Percentiles rank a stretch among this genome's conserved stretches.
Conservation (phyloP, 768 basidiomycete species). For the Lyophyllum semitale region DNA sequence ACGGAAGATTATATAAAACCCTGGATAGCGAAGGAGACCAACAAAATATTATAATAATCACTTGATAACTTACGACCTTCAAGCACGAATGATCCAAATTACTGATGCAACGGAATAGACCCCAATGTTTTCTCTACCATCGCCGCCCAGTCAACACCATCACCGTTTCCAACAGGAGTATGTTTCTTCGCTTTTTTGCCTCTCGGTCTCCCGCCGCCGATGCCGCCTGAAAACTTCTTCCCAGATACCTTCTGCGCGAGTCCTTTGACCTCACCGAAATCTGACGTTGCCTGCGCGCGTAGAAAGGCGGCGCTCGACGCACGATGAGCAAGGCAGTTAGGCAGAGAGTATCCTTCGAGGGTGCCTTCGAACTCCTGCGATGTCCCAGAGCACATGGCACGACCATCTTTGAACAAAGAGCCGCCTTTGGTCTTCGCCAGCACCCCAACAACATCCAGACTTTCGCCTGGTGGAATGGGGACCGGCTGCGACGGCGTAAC, state of each 20-base stretch:
- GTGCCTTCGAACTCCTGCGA: conserved; percentile 26
- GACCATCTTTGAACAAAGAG: conserved; percentile 61
- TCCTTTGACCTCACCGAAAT: conserved; percentile 70
- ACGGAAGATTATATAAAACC: neutral
- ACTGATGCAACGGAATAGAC: conserved; percentile 4
- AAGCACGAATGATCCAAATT: neutral
- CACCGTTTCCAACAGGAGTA: conserved; percentile 38
- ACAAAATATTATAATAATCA: neutral
- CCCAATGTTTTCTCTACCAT: conserved; percentile 35
- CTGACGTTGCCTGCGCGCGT: conserved; percentile 73
- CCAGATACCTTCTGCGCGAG: conserved; percentile 59
- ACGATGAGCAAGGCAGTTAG: conserved; percentile 68
- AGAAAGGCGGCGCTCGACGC: conserved; percentile 66
- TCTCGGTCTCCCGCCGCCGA: conserved; percentile 22
- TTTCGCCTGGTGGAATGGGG: conserved; percentile 87
- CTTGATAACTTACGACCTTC: neutral
- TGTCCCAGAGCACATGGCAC: conserved; percentile 45
- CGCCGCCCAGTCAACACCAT: conserved; percentile 45
- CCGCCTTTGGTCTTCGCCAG: conserved; percentile 72
- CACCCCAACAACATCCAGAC: conserved; percentile 66
- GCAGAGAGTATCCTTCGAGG: conserved; percentile 51
- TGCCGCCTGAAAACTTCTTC: conserved; percentile 36
- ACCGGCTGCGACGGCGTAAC: conserved; percentile 89
- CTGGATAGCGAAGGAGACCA: neutral
- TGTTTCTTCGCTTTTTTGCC: conserved; percentile 23